phyloP scores from a whole-genome alignment of 2,329 filamentous ascomycete species.

The Nemania abortiva region DNA sequence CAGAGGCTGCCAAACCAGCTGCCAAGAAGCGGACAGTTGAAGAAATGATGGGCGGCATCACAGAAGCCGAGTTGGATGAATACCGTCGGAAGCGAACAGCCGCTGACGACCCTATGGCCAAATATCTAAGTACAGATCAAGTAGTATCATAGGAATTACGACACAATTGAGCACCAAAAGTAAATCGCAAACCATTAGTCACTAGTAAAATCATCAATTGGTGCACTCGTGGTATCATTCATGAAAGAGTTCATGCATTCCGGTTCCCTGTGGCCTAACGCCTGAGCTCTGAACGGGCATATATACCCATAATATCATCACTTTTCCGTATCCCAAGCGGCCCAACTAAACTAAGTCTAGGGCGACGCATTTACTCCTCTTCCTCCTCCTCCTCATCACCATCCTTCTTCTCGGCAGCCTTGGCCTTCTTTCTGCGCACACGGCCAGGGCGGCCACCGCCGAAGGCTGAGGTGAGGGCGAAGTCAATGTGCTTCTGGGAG shows the following conservation, averaged over 20 bases:
- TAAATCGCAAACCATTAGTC: slow-evolving; percentile 23
- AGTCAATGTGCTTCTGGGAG: slow-evolving; percentile 99
- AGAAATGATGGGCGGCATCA: slow-evolving; percentile 82
- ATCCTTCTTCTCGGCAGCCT: slow-evolving; percentile 88
- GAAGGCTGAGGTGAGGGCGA: slow-evolving; percentile 96
- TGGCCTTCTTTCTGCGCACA: slow-evolving; percentile 99
- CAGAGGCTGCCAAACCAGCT: slow-evolving; percentile 42
- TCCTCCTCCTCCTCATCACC: slow-evolving; percentile 87
- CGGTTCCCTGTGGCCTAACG: slow-evolving; percentile 63
- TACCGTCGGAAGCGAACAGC: slow-evolving; percentile 81
- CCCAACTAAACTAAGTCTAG: slow-evolving; percentile 46
- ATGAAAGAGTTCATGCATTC: slow-evolving; percentile 52
- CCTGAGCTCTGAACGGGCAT: slow-evolving; percentile 63
- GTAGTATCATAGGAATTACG: slow-evolving; percentile 58
- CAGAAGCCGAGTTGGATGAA: slow-evolving; percentile 86
- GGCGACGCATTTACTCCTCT: slow-evolving; percentile 69
- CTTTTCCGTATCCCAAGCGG: slow-evolving; percentile 51
- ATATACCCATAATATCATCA: slow-evolving; percentile 52
- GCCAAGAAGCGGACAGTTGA: slow-evolving; percentile 79
- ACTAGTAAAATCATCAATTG: slow-evolving; percentile 41
- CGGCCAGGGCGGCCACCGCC: slow-evolving; percentile 96
- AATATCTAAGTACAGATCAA: slow-evolving; percentile 79
- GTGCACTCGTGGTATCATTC: slow-evolving; percentile 43
- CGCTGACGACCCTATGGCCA: slow-evolving; percentile 88
- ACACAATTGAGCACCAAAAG: slow-evolving; percentile 12